Percentiles rank a stretch among this genome's conserved stretches.
Evolutionary conservation across 805 yeast species (phyloP).

Genomic region (Lipomyces kockii): DNA sequence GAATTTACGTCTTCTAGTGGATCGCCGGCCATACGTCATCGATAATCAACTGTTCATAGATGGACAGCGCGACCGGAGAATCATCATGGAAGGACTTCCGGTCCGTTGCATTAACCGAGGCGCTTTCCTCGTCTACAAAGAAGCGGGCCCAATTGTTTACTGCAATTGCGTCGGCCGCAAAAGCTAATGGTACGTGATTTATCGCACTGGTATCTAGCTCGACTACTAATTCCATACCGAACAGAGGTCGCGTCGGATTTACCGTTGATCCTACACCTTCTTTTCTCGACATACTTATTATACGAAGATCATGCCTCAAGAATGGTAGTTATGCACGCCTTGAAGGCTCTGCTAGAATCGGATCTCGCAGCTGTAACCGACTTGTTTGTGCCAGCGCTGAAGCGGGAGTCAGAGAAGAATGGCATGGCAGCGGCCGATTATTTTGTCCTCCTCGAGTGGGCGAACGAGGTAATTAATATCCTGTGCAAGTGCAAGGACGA

Average conservation of each 20-base stretch:
- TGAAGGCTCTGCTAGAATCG: constrained; percentile 20
- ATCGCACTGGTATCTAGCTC: background rate
- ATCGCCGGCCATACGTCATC: background rate
- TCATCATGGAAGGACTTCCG: constrained; percentile 30
- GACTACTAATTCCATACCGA: background rate
- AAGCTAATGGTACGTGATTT: constrained; percentile 19
- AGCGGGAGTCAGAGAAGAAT: constrained; percentile 23
- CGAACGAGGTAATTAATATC: constrained; percentile 21
- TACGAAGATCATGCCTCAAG: constrained; percentile 37
- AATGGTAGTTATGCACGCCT: constrained; percentile 23
- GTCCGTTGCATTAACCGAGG: constrained; percentile 25
- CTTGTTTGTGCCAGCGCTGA: constrained; percentile 24
- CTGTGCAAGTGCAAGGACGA: constrained; percentile 2
- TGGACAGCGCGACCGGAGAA: constrained; percentile 23
- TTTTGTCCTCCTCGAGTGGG: constrained; percentile 37
- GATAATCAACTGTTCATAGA: background rate
- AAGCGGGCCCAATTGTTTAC: constrained; percentile 25
- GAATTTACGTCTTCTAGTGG: background rate
- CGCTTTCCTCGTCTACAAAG: constrained; percentile 33
- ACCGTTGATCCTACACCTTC: constrained; percentile 23
- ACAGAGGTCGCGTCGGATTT: constrained; percentile 24
- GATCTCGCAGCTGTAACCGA: constrained; percentile 1
- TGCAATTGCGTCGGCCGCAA: constrained; percentile 26
- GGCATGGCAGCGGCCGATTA: constrained; percentile 36
- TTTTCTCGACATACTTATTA: constrained; percentile 33